phyloP scores from a whole-genome alignment of 1,284 basidiomycete species.

The Acaromyces ingoldii region DNA sequence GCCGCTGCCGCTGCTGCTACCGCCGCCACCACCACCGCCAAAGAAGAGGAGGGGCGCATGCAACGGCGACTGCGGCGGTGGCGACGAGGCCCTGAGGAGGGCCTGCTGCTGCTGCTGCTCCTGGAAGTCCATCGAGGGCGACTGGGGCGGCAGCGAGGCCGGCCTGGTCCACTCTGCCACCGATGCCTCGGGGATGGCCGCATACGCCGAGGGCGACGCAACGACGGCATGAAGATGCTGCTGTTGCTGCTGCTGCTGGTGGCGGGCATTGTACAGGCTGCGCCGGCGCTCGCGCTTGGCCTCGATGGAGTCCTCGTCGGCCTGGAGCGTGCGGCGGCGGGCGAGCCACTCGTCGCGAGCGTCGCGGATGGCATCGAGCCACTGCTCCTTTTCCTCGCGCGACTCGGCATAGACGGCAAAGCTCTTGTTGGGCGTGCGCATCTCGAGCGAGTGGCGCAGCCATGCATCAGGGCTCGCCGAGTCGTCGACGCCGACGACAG shows the following conservation, averaged over 20 bases:
- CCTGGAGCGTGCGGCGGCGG: slow-evolving; percentile 35
- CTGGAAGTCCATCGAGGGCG: neutral
- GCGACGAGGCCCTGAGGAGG: slow-evolving; percentile 8
- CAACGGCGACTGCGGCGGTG: slow-evolving; percentile 18
- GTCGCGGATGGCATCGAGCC: slow-evolving; percentile 44
- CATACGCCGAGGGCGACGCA: neutral
- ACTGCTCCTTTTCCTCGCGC: slow-evolving; percentile 27
- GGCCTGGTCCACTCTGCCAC: neutral
- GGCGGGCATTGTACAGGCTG: slow-evolving; percentile 11
- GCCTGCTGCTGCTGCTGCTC: neutral
- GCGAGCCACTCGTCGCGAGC: slow-evolving; percentile 41
- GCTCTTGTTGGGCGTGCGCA: slow-evolving; percentile 48
- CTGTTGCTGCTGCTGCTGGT: slow-evolving; percentile 12
- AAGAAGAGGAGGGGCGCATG: slow-evolving; percentile 14
- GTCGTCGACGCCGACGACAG: slow-evolving; percentile 42
- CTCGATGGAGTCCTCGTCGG: slow-evolving; percentile 39
- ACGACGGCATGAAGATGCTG: neutral
- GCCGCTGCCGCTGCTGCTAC: slow-evolving; percentile 8
- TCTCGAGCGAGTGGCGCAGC: slow-evolving; percentile 25
- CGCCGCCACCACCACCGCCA: neutral
- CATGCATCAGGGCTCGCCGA: neutral
- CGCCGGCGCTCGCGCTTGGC: slow-evolving; percentile 29
- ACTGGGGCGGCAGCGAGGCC: too few relatives aligned
- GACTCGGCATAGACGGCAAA: slow-evolving; percentile 47
- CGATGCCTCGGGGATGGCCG: slow-evolving; percentile 1